phyloP scores from a whole-genome alignment of 1,139 yeast genomes.

The Sugiyamaella paludigena region DNA sequence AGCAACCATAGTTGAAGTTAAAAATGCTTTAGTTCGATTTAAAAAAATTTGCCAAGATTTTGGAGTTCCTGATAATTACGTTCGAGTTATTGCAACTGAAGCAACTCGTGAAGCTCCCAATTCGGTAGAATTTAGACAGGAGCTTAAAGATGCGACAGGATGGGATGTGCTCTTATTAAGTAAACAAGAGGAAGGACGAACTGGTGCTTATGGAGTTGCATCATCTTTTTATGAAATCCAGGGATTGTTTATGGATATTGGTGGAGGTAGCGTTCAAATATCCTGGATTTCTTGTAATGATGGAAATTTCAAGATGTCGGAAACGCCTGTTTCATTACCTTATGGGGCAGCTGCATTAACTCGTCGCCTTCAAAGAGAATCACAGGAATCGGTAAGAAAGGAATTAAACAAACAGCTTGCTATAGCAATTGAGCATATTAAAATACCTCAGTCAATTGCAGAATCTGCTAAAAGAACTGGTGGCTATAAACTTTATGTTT shows the following conservation, averaged over 20 bases:
- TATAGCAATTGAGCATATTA: slow-evolving; percentile 47
- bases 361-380: slow-evolving; percentile 51
- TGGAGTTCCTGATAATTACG: slow-evolving; percentile 57
- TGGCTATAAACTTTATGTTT: slow-evolving; percentile 58
- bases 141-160: slow-evolving; percentile 53
- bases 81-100: slow-evolving; percentile 63
- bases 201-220: slow-evolving; percentile 67
- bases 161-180: slow-evolving; percentile 59
- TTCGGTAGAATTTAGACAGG: slow-evolving; percentile 51
- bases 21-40: slow-evolving; percentile 59
- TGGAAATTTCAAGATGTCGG: slow-evolving; percentile 54
- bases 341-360: slow-evolving; percentile 67
- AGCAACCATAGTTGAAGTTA: slow-evolving; percentile 53
- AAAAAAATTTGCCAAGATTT: slow-evolving; percentile 63
- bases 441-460: slow-evolving; percentile 30
- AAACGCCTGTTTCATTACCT: slow-evolving; percentile 57
- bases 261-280: slow-evolving; percentile 62
- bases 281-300: slow-evolving; percentile 59
- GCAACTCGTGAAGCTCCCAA: slow-evolving; percentile 65
- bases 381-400: slow-evolving; percentile 19
- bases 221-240: slow-evolving; percentile 60
- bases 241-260: slow-evolving; percentile 64
- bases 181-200: slow-evolving; percentile 58
- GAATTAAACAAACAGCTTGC: slow-evolving; percentile 31
- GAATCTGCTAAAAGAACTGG: slow-evolving; percentile 47